These are phyloP conservation scores for Sphaerulina vaccinii DNA, from an alignment of 2,329 filamentous ascomycete genomes.

Conservation along the genomic window DNA sequence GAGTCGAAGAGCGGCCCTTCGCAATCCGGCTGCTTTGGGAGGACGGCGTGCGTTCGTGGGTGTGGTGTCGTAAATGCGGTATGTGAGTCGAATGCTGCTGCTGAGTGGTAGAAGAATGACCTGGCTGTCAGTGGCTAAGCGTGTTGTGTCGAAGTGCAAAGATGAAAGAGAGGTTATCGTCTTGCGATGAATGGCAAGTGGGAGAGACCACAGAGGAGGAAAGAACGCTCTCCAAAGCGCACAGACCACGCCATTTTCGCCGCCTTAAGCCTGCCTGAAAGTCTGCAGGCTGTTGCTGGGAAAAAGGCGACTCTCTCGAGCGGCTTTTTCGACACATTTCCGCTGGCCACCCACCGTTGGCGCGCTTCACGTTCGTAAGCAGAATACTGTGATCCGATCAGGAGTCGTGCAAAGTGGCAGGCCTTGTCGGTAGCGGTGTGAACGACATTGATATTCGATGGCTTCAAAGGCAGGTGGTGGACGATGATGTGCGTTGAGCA, in stretches of 20 bases:
- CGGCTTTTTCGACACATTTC: background rate
- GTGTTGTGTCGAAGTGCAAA: background rate
- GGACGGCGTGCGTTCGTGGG: slow-evolving; percentile 5
- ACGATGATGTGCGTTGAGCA: background rate
- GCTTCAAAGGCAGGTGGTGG: background rate
- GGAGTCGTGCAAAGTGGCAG: no score
- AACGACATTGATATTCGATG: background rate
- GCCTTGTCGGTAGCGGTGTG: background rate
- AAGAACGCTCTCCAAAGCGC: no score
- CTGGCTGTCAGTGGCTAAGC: background rate
- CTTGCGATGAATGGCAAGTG: background rate
- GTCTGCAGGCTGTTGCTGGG: background rate
- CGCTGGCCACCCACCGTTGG: background rate
- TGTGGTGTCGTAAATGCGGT: slow-evolving; percentile 6
- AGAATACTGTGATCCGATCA: background rate
- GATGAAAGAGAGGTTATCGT: background rate
- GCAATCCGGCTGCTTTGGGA: slow-evolving; percentile 9
- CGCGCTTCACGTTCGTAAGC: background rate
- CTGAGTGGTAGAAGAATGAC: slow-evolving; percentile 1
- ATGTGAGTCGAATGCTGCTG: slow-evolving; percentile 5
- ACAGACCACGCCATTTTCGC: background rate
- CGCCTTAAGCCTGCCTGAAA: background rate
- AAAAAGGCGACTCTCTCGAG: background rate
- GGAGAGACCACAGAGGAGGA: background rate
- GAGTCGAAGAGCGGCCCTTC: slow-evolving; percentile 13